These are phyloP conservation scores for Leccinum barrowsii DNA, from an alignment of 768 basidiomycete species.

Conservation along the genomic window DNA sequence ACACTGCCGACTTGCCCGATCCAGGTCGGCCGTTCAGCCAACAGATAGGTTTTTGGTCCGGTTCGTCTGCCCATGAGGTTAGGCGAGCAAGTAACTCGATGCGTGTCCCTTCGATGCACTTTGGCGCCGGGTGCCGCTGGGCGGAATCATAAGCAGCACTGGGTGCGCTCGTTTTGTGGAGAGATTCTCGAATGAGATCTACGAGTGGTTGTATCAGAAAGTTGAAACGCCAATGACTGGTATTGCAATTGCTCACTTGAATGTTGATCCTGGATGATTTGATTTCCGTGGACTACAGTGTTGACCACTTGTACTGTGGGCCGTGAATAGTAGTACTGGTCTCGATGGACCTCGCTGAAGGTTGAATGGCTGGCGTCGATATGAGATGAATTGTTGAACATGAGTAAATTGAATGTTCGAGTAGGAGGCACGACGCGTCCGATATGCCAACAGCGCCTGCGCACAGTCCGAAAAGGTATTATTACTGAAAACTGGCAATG, in stretches of 20 bases:
- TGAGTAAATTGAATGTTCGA: no score
- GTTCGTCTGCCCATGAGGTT: constrained; percentile 13
- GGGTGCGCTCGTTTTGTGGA: constrained; percentile 14
- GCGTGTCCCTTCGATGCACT: constrained; percentile 23
- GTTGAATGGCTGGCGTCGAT: constrained; percentile 11
- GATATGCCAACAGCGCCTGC: no score
- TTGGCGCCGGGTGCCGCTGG: constrained; percentile 16
- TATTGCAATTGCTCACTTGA: neutral
- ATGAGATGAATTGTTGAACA: neutral
- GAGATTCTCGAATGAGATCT: constrained; percentile 11
- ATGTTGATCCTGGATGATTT: constrained; percentile 12
- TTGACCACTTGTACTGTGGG: constrained; percentile 12
- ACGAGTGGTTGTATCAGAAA: neutral
- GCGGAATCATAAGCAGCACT: constrained; percentile 16
- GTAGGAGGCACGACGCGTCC: no score
- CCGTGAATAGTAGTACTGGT: constrained; percentile 9
- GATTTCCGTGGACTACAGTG: constrained; percentile 19
- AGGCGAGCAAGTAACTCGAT: constrained; percentile 16
- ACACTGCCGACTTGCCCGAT: constrained; percentile 6
- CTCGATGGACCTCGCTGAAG: constrained; percentile 17
- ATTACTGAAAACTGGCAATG: no score
- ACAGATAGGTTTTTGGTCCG: constrained; percentile 10
- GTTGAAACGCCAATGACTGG: neutral
- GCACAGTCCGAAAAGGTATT: no score
- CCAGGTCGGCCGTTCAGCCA: constrained; percentile 13